A percentile compares a stretch with the other conserved stretches of the same genome.
phyloP scores from a whole-genome alignment of 192 early-diverging fungal genomes.

The Lobosporangium transversale region DNA sequence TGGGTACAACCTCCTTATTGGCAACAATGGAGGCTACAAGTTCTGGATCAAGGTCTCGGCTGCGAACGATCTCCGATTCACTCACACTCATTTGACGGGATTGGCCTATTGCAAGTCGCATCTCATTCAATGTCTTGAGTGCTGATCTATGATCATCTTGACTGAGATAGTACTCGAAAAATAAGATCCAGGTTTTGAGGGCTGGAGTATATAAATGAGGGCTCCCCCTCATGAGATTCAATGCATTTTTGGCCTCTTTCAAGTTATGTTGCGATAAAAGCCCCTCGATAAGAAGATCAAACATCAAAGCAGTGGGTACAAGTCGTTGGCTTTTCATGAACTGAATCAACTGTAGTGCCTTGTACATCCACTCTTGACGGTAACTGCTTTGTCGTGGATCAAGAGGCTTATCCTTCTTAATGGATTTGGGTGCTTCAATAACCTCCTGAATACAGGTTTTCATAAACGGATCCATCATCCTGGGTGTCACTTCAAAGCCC shows the following conservation, averaged over 20 bases:
- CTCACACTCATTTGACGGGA: not conserved
- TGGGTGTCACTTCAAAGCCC: slow-evolving; percentile 17
- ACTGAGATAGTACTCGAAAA: slow-evolving; percentile 33
- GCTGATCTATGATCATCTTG: slow-evolving; percentile 13
- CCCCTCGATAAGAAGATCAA: slow-evolving; percentile 29
- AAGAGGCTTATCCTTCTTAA: not conserved
- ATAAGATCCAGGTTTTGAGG: slow-evolving; percentile 26
- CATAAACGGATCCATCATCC: slow-evolving; percentile 38
- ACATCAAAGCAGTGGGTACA: slow-evolving; percentile 3
- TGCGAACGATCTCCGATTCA: not conserved
- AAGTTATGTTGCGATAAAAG: slow-evolving; percentile 22
- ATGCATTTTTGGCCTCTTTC: slow-evolving; percentile 9
- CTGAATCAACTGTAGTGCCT: slow-evolving; percentile 26
- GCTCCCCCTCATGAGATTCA: slow-evolving; percentile 19
- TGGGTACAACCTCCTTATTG: slow-evolving; percentile 5
- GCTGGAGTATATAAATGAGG: slow-evolving; percentile 38
- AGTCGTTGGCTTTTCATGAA: slow-evolving; percentile 24
- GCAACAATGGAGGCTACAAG: not conserved
- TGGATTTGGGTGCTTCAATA: not conserved
- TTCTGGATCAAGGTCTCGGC: not conserved
- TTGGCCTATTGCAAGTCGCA: slow-evolving; percentile 5
- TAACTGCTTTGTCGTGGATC: not conserved
- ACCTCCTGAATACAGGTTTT: slow-evolving; percentile 18
- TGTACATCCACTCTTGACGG: slow-evolving; percentile 35
- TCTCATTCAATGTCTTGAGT: slow-evolving; percentile 20